Evolutionary conservation across 2,329 filamentous ascomycete genomes (phyloP).

Genomic region (Juglanconis sp.): DNA sequence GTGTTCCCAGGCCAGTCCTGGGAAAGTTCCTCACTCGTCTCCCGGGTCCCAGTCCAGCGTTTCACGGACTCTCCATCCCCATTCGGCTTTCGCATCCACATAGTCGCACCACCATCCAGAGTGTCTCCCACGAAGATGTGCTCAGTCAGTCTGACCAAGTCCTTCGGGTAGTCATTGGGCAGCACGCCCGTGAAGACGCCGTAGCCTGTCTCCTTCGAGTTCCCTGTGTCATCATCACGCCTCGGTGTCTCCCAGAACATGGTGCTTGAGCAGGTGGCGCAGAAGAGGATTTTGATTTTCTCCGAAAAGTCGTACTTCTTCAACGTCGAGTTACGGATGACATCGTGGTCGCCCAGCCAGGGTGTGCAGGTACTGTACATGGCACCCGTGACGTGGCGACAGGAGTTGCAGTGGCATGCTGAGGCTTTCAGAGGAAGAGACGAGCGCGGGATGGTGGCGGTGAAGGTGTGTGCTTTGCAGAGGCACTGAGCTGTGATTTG

Average conservation of each 20-base stretch:
- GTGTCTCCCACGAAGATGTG: conserved; percentile 50
- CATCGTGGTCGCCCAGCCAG: conserved; percentile 35
- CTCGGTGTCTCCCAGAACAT: conserved; percentile 38
- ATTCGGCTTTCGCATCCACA: conserved; percentile 40
- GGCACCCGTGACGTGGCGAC: conserved; percentile 42
- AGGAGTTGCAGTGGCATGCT: conserved; percentile 48
- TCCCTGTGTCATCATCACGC: conserved; percentile 4
- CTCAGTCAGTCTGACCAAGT: conserved; percentile 30
- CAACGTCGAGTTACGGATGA: conserved; percentile 30
- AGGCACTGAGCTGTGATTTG: conserved; percentile 40
- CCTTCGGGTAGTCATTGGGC: conserved; percentile 25
- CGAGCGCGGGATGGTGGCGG: conserved; percentile 27
- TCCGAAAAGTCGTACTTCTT: conserved; percentile 35
- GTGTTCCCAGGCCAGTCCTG: conserved; percentile 23
- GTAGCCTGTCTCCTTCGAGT: conserved; percentile 18
- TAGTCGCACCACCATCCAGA: conserved; percentile 47
- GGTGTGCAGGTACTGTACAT: conserved; percentile 33
- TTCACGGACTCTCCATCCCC: conserved; percentile 24
- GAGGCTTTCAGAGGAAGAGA: conserved; percentile 38
- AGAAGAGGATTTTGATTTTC: conserved; percentile 35
- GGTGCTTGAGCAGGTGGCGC: conserved; percentile 39
- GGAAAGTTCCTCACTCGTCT: conserved; percentile 27
- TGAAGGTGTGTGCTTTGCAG: conserved; percentile 42
- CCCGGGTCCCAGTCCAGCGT: conserved; percentile 25
- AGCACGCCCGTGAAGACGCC: conserved; percentile 38